Percentiles rank a stretch among this genome's conserved stretches.
Evolutionary conservation across 1,284 basidiomycete genomes (phyloP).

Genomic region (Tremellales sp.): DNA sequence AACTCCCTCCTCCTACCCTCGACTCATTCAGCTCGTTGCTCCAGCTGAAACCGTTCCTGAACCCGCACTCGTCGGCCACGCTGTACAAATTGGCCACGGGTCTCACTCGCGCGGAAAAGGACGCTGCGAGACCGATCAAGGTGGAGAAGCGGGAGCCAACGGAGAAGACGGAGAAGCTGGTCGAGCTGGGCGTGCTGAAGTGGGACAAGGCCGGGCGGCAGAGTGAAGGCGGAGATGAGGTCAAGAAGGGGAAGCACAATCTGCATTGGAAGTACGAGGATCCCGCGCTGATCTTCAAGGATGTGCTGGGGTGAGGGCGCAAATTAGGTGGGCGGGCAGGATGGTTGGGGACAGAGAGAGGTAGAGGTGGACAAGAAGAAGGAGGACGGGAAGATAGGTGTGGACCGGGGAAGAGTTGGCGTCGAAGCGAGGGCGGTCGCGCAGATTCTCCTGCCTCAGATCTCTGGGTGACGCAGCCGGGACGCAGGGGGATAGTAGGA

Average conservation of each 20-base stretch:
- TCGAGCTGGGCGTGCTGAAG: constrained; percentile 35
- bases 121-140: constrained; percentile 5
- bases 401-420: too few relatives aligned
- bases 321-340: too few relatives aligned
- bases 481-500: too few relatives aligned
- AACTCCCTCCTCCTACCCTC: constrained; percentile 27
- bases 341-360: too few relatives aligned
- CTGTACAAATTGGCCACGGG: constrained; percentile 35
- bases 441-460: too few relatives aligned
- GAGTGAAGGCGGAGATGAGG: constrained; percentile 18
- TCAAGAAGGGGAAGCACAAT: constrained; percentile 43
- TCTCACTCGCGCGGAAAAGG: constrained; percentile 29
- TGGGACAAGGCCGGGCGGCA: constrained; percentile 37
- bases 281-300: constrained; percentile 45
- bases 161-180: constrained; percentile 21
- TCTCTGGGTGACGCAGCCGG: too few relatives aligned
- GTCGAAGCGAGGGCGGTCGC: too few relatives aligned
- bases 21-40: constrained; percentile 37
- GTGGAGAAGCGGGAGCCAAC: neutral
- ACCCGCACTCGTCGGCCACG: constrained; percentile 39
- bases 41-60: constrained; percentile 32
- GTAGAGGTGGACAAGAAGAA: too few relatives aligned
- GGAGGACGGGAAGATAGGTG: too few relatives aligned
- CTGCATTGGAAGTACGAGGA: constrained; percentile 50
- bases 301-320: constrained; percentile 37